Evolutionary conservation across 768 basidiomycete genomes (phyloP), one percentile per base, ranked within the genome.

Genomic region (Boletus sp.): DNA sequence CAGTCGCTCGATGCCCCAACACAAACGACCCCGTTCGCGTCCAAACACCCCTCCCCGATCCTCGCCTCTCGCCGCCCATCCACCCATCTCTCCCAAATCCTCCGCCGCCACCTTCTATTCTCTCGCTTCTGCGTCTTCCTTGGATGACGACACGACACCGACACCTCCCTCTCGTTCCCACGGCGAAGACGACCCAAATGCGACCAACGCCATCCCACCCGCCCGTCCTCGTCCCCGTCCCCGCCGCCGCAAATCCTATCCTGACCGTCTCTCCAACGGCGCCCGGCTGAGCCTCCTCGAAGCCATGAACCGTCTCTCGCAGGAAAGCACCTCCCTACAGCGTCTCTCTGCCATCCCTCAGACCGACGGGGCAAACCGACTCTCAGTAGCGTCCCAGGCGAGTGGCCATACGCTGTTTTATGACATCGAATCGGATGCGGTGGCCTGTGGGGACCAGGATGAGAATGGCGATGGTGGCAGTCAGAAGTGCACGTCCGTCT

Each of bases 321-420:
- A 65, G n/a, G 64, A 63, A 48, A 30, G 37, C 39, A 13, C 35
- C 1, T 8, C 47, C 38, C 13, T 32, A 15, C 39, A 54, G 7
- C 53, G 40, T 39, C 42, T 50, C 32, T 54, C 63, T 1, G 42
- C 27, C 9, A 29, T 34, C 15, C 55, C 60, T 15, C 62, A 55
- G 23, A 11, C 34, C 0, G 55, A 62, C 8, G 45, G 13, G 2
- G 25, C 32, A 33, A 65, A 64, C 15, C 62, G 67, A 1, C 58
- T 71, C 44, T 69, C 67, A 0, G 35, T 59, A 2, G 44, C 51
- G 0, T 71, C 69, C 17, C 56, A 61, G 29, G 49, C 57, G 17
- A 69, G 67, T 15, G 67, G 67, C 1, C 60, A 65, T 25, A 71
- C 68, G 3, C 51, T 63, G 21, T 69, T 70, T 46, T 69, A 56